A percentile compares a stretch with the other conserved stretches of the same genome.
Evolutionary conservation across 202 grass and related monocot species (phyloP).

Genomic region (Panicum virgatum): DNA sequence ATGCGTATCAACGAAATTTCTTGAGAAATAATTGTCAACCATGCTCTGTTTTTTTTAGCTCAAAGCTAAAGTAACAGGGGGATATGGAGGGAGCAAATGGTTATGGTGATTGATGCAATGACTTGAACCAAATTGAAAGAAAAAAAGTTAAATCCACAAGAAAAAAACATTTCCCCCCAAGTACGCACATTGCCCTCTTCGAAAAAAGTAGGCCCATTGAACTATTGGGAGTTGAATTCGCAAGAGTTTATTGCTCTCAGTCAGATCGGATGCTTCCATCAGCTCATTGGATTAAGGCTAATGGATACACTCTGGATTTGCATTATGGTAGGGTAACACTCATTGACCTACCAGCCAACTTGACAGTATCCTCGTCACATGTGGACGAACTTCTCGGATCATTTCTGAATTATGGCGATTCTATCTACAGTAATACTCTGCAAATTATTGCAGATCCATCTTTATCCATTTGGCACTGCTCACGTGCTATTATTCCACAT

Average conservation of each 20-base stretch:
- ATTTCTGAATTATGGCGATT: constrained; percentile 12
- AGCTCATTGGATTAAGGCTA: constrained; percentile 27
- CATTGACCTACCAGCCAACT: constrained; percentile 44
- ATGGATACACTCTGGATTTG: constrained; percentile 42
- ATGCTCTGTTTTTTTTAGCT: not conserved
- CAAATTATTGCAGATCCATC: constrained; percentile 2
- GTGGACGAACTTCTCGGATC: constrained; percentile 1
- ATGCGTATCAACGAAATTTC: constrained; percentile 1
- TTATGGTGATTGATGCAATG: not conserved
- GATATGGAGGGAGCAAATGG: not conserved
- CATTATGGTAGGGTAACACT: constrained; percentile 42
- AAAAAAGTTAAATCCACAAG: not conserved
- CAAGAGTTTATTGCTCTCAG: constrained; percentile 10
- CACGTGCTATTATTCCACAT: constrained; percentile 31
- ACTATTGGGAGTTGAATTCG: constrained; percentile 4
- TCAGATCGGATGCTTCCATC: constrained; percentile 28
- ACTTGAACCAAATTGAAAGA: not conserved
- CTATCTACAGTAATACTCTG: not conserved
- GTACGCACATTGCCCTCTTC: not conserved
- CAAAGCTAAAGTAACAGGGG: not conserved
- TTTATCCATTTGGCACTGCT: not conserved
- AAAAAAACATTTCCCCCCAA: not conserved
- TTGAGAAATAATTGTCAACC: not conserved
- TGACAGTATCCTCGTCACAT: constrained; percentile 38
- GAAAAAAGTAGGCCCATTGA: not conserved